A percentile compares a stretch with the other conserved stretches of the same genome.
phyloP scores from a whole-genome alignment of 2,329 filamentous ascomycete genomes.

The Colletotrichum sp. region DNA sequence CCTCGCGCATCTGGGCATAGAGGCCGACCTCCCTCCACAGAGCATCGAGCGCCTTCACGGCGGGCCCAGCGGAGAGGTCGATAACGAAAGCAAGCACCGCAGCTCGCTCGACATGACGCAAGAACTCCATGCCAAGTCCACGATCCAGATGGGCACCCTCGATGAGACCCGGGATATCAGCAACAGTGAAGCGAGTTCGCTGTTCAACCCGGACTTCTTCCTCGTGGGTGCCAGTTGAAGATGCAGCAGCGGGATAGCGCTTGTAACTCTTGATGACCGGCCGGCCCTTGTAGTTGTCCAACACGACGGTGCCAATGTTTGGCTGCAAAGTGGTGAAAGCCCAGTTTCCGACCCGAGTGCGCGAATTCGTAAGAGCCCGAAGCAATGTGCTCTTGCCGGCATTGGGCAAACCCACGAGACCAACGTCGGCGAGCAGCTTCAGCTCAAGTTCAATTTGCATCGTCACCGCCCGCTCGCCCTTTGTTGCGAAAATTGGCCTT shows the following conservation, averaged over 20 bases:
- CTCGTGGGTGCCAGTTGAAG: constrained; percentile 38
- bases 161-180: constrained; percentile 94
- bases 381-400: constrained; percentile 95
- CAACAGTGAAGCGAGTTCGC: constrained; percentile 86
- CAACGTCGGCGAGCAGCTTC: constrained; percentile 93
- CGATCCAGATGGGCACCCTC: constrained; percentile 91
- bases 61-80: constrained; percentile 81
- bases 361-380: constrained; percentile 84
- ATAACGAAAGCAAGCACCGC: constrained; percentile 93
- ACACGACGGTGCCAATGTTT: constrained; percentile 93
- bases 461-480: constrained; percentile 79
- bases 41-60: constrained; percentile 76
- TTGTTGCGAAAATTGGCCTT: constrained; percentile 86
- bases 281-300: constrained; percentile 84
- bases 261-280: constrained; percentile 54
- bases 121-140: constrained; percentile 88
- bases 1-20: constrained; percentile 81
- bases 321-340: constrained; percentile 95
- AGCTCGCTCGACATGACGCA: constrained; percentile 93
- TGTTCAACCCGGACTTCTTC: constrained; percentile 55
- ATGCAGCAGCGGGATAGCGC: constrained; percentile 26
- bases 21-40: constrained; percentile 91
- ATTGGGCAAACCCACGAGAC: constrained; percentile 92
- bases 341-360: constrained; percentile 91
- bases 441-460: constrained; percentile 87